A percentile compares a stretch with the other conserved stretches of the same genome.
Evolutionary conservation across 768 basidiomycete genomes (phyloP).

Genomic region (Suillus hirtellus): DNA sequence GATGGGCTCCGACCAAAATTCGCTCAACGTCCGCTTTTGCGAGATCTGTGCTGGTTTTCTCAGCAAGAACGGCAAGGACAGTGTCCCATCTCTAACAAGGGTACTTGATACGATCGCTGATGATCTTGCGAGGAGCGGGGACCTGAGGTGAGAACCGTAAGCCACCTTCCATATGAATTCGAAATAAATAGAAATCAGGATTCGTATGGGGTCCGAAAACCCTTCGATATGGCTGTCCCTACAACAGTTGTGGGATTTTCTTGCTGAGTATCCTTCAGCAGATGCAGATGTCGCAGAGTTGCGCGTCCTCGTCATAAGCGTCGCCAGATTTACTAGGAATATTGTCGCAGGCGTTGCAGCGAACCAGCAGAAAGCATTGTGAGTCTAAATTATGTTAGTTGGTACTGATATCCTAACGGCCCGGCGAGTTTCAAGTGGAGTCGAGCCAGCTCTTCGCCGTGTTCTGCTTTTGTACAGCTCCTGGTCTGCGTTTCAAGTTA

Average conservation of each 20-base stretch:
- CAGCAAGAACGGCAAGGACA: slow-evolving; percentile 28
- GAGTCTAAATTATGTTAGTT: slow-evolving; percentile 31
- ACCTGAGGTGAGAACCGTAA: slow-evolving; percentile 29
- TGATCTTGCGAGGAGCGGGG: slow-evolving; percentile 49
- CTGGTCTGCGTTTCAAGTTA: slow-evolving; percentile 67
- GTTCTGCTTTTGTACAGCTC: slow-evolving; percentile 76
- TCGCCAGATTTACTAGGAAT: slow-evolving; percentile 84
- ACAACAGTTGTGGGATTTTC: slow-evolving; percentile 51
- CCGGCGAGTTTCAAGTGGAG: slow-evolving; percentile 46
- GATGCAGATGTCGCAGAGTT: slow-evolving; percentile 36
- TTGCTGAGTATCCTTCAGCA: slow-evolving; percentile 35
- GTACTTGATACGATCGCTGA: slow-evolving; percentile 53
- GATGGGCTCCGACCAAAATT: slow-evolving; percentile 9
- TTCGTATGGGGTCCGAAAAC: slow-evolving; percentile 35
- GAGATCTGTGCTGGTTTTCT: slow-evolving; percentile 43
- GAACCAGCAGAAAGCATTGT: slow-evolving; percentile 81
- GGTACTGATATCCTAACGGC: not conserved
- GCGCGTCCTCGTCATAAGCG: slow-evolving; percentile 43
- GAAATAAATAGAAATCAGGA: slow-evolving; percentile 25
- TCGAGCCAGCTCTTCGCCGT: slow-evolving; percentile 68
- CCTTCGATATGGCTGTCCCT: slow-evolving; percentile 58
- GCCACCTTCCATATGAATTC: not conserved
- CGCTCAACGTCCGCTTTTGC: slow-evolving; percentile 37
- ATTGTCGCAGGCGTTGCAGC: slow-evolving; percentile 69
- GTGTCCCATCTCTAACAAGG: slow-evolving; percentile 24